Conservation (phyloP, 306 rosid genomes). For the Geum urbanum region DNA sequence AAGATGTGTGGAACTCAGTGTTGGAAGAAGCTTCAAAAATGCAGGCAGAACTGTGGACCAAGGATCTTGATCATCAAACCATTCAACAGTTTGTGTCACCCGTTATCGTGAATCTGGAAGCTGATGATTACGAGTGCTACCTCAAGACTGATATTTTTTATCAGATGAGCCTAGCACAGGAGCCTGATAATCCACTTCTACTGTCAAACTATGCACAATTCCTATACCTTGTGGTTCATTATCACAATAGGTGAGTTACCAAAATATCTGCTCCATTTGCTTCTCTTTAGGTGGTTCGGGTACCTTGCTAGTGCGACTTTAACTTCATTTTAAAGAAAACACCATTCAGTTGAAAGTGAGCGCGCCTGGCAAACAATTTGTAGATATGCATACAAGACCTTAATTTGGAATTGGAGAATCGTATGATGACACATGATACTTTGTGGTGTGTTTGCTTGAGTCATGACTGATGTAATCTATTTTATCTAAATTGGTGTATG, state of each 20-base stretch:
- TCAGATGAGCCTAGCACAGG: conserved; percentile 35
- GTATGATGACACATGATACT: no score
- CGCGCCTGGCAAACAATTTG: not conserved
- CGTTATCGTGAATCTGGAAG: conserved; percentile 47
- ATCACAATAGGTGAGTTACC: conserved; percentile 47
- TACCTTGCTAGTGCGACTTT: not conserved
- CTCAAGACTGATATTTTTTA: conserved; percentile 52
- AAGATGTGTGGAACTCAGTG: conserved; percentile 44
- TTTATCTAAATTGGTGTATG: not conserved
- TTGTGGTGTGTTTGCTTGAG: not conserved
- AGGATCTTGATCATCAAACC: conserved; percentile 41
- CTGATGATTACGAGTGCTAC: conserved; percentile 50
- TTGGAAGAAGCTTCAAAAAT: conserved; percentile 53
- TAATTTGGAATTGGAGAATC: no score
- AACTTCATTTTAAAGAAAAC: not conserved
- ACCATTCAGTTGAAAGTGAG: not conserved
- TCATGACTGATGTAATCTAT: not conserved
- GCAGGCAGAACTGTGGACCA: conserved; percentile 31
- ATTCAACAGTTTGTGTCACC: conserved; percentile 41
- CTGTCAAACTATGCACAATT: conserved; percentile 79
- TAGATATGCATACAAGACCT: not conserved
- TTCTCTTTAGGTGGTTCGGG: not conserved
- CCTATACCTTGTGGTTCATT: conserved; percentile 60
- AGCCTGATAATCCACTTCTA: conserved; percentile 61
- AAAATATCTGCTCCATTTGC: not conserved